These are phyloP conservation scores for Nicotiana paniculata DNA, from an alignment of 257 asterid species.

Conservation along the genomic window DNA sequence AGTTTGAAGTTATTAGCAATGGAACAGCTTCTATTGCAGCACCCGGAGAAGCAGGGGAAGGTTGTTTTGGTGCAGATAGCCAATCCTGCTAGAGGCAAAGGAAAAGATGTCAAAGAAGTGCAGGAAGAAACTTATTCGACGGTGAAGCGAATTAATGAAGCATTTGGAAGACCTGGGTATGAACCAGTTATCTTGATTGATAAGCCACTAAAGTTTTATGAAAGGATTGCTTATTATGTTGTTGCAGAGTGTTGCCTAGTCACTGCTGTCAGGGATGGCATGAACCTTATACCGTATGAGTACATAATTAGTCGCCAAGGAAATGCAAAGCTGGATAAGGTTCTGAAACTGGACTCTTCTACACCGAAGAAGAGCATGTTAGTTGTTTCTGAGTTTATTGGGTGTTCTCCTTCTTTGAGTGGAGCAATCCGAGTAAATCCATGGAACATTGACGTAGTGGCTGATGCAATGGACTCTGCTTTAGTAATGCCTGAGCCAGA, in stretches of 20 bases:
- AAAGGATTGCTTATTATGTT: slow-evolving; percentile 71
- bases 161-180: slow-evolving; percentile 67
- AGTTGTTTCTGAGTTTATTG: slow-evolving; percentile 82
- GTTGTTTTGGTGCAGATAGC: slow-evolving; percentile 87
- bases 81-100: slow-evolving; percentile 80
- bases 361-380: slow-evolving; percentile 67
- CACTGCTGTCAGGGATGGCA: slow-evolving; percentile 89
- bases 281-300: slow-evolving; percentile 89
- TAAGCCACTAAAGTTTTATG: slow-evolving; percentile 60
- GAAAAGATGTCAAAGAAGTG: slow-evolving; percentile 82
- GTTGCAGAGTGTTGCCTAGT: slow-evolving; percentile 85
- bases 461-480: slow-evolving; percentile 82
- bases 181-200: slow-evolving; percentile 70
- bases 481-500: slow-evolving; percentile 75
- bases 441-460: slow-evolving; percentile 75
- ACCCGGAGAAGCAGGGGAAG: slow-evolving; percentile 84
- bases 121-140: slow-evolving; percentile 65
- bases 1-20: slow-evolving; percentile 76
- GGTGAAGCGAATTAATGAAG: slow-evolving; percentile 66
- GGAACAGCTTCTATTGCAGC: slow-evolving; percentile 72
- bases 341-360: slow-evolving; percentile 38
- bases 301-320: slow-evolving; percentile 77
- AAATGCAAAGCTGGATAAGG: slow-evolving; percentile 48
- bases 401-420: slow-evolving; percentile 84
- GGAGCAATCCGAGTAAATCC: slow-evolving; percentile 90